Percentiles rank a stretch among this genome's conserved stretches.
Evolutionary conservation across 805 yeast genomes (phyloP).

Genomic region (Wickerhamia fluorescens): DNA sequence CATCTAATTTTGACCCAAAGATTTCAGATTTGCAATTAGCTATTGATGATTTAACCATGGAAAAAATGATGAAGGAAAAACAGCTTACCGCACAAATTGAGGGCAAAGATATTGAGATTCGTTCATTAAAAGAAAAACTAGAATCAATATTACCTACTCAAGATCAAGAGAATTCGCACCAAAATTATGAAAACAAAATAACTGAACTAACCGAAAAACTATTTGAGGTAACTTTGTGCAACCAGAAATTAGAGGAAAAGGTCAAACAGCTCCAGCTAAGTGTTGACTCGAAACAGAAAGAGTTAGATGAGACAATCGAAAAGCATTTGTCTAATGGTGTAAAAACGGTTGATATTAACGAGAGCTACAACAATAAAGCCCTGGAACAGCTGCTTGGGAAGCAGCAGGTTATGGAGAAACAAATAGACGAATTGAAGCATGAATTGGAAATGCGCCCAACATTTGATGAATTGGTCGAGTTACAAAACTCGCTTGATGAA

Average conservation of each 20-base stretch:
- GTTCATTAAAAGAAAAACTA: slow-evolving; percentile 4
- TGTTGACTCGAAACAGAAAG: neutral
- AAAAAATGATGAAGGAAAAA: slow-evolving; percentile 9
- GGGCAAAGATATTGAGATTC: slow-evolving; percentile 7
- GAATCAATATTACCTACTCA: slow-evolving; percentile 2
- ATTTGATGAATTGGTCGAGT: slow-evolving; percentile 34
- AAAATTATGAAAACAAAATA: slow-evolving; percentile 4
- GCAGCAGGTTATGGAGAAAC: slow-evolving; percentile 8
- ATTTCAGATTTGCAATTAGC: slow-evolving; percentile 4
- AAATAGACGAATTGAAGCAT: slow-evolving; percentile 21
- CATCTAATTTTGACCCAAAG: slow-evolving; percentile 5
- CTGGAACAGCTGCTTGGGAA: slow-evolving; percentile 2
- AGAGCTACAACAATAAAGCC: neutral
- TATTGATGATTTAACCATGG: slow-evolving; percentile 9
- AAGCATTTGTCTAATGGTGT: slow-evolving; percentile 8
- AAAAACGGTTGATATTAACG: slow-evolving; percentile 3
- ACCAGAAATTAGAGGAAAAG: neutral
- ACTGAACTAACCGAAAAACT: slow-evolving; percentile 5
- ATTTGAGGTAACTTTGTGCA: slow-evolving; percentile 4
- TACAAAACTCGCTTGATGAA: slow-evolving; percentile 37
- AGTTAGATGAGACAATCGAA: slow-evolving; percentile 2
- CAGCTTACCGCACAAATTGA: slow-evolving; percentile 9
- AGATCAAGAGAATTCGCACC: slow-evolving; percentile 1
- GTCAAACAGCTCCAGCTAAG: neutral
- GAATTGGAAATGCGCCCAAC: slow-evolving; percentile 35